Base-by-base conservation (phyloP, 345 rosid genomes). In the Mangifera indica region DNA sequence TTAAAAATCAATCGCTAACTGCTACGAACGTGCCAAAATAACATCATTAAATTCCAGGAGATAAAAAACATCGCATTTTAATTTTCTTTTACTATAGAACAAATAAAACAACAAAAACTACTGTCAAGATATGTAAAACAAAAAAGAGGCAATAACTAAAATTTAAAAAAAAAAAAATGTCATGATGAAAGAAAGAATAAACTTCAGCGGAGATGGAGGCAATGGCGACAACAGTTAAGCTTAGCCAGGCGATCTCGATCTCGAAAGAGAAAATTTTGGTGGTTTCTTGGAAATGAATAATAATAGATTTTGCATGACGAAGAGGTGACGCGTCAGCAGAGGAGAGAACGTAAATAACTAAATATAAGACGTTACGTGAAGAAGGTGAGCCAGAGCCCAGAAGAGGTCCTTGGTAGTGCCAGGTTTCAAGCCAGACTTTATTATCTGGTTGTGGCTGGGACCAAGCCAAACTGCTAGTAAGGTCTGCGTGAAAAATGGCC, bases 11-110 rank as follows among this genome's bases (percentile, higher is more conserved):
- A 75, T 73, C 49, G 63, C 75, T 9, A 11, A 46, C 32, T 37
- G 45, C 46, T 71, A 69, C 66, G 78, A 75, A 73, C 67, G 77
- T 68, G 64, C 66, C 67, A 49, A 57, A 55, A 60, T 32, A 11
- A 46, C 14, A 13, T 48, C 65, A 48, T 17, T 70, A 15, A 57
- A 46, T 18, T 53, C 12, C 57, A 34, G 55, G 70, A 9, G 63
- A 63, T 15, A 26, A 65, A 65, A 13, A 5, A 51, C 60, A 40
- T 13, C 51, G 13, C 25, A 37, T 40, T 51, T 51, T 34, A 10
- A 34, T 64, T 18, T 17, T 24, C 68, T 37, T 7, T 37, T 10
- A 62, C 42, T 20, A 10, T n/a, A 32, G 55, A 20, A 14, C n/a
- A 1, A 20, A n/a, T 13, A 24, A 58, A 25, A 29, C 10, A 20